Percentiles rank a stretch among this genome's conserved stretches.
These are phyloP conservation scores for Penicillium mononematosum DNA, from an alignment of 495 filamentous ascomycete species.

Conservation along the genomic window DNA sequence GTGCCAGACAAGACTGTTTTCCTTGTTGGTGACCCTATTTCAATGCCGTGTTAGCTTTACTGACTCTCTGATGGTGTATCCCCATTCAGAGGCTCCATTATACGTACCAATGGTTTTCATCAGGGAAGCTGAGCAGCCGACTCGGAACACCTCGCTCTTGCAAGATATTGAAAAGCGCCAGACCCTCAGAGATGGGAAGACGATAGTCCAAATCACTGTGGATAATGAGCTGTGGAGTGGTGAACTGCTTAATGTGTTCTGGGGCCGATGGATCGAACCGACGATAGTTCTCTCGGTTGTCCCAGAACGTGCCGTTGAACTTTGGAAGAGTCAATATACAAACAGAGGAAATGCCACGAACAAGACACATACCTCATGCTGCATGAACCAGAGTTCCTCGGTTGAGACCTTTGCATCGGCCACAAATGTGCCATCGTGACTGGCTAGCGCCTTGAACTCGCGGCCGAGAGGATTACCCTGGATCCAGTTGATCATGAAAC, in stretches of 20 bases:
- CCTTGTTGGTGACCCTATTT: constrained; percentile 36
- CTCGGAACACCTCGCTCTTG: constrained; percentile 57
- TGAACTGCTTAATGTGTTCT: constrained; percentile 38
- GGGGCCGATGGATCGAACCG: constrained; percentile 43
- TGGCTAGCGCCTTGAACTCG: constrained; percentile 54
- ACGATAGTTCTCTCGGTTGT: constrained; percentile 42
- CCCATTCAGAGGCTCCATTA: not conserved
- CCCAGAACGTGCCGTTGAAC: constrained; percentile 48
- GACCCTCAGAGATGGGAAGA: constrained; percentile 42
- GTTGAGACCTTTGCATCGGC: constrained; percentile 43
- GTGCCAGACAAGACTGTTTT: constrained; percentile 51
- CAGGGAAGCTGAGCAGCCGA: constrained; percentile 51
- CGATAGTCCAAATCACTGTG: constrained; percentile 48
- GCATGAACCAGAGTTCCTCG: constrained; percentile 50
- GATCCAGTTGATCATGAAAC: constrained; percentile 60
- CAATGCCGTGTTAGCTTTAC: not conserved
- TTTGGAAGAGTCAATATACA: constrained; percentile 16
- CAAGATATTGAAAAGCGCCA: constrained; percentile 48
- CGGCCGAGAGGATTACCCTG: constrained; percentile 53
- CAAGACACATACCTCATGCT: constrained; percentile 31
- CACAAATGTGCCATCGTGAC: constrained; percentile 47
- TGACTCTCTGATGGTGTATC: not conserved
- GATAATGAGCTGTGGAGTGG: constrained; percentile 48
- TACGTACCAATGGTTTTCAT: constrained; percentile 51
- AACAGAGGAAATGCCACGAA: constrained; percentile 15